Conservation (phyloP, 768 basidiomycete genomes). For the Kwoniella europaea region DNA sequence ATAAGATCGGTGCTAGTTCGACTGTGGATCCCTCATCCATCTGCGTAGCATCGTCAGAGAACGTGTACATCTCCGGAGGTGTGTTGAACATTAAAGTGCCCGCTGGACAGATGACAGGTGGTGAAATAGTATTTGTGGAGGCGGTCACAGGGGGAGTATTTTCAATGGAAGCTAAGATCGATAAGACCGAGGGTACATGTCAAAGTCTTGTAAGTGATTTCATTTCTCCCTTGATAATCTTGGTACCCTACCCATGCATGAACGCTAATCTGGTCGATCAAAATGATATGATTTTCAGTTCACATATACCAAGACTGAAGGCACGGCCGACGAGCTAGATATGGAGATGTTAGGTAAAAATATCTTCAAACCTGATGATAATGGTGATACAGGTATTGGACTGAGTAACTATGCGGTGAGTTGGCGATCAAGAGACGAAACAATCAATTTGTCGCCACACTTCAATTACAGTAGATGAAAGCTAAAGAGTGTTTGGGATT, state of each 20-base stretch:
- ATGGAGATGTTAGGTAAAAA: slow-evolving; percentile 8
- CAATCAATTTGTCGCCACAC: no score
- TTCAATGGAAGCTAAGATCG: slow-evolving; percentile 12
- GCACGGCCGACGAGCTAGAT: slow-evolving; percentile 8
- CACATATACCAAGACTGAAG: slow-evolving; percentile 2
- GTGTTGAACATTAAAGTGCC: slow-evolving; percentile 9
- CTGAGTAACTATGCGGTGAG: slow-evolving; percentile 15
- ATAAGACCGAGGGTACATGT: slow-evolving; percentile 7
- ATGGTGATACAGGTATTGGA: slow-evolving; percentile 2
- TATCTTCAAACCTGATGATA: background rate
- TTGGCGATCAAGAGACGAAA: background rate
- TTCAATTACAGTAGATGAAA: no score
- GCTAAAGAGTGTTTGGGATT: no score
- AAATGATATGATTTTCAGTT: background rate
- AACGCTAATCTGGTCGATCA: no score
- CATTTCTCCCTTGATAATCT: background rate
- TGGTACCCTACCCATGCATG: background rate
- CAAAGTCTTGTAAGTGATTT: slow-evolving; percentile 4
- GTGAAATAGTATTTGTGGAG: background rate
- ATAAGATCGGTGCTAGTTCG: background rate
- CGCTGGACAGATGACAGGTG: background rate
- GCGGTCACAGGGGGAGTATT: background rate
- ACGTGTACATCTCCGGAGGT: slow-evolving; percentile 2
- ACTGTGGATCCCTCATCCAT: background rate
- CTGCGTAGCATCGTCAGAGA: background rate